Base-by-base conservation (phyloP, 176 grass and related monocot genomes). In the Juncus inflexus region DNA sequence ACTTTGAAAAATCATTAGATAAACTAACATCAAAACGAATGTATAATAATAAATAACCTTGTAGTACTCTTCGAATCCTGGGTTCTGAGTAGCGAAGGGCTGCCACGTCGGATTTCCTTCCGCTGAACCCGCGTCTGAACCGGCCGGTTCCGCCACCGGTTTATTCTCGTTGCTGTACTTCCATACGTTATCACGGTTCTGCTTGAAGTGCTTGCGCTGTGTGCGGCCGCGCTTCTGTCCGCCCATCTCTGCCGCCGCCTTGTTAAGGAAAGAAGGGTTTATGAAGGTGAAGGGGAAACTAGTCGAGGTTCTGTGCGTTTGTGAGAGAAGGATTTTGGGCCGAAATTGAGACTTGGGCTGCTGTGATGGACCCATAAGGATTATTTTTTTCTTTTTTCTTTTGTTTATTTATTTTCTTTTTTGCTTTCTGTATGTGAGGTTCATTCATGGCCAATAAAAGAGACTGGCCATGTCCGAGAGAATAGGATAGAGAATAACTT, bases 141-240 rank as follows among this genome's bases (percentile, higher is more conserved):
- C n/a, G n/a, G n/a, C n/a, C 7, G 12, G 36, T 3, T 35, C 70
- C 3, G 50, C 55, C n/a, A 73, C 9, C 28, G 66, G 75, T 6
- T 77, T 62, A n/a, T 77, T 81, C 73, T 82, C 82, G 13, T 77
- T 19, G 63, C 81, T 76, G 74, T 89, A 71, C 83, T 86, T 97
- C 94, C 94, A 97, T 54, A 89, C 88, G 82, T 97, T 97, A 40
- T 91, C 94, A 50, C 88, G 88, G 63, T 67, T 63, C 77, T 92
- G 74, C 80, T 89, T 99, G 87, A 97, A 97, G 64, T 97, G 94
- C 58, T 87, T 76, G 71, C 94, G 87, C 94, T 97, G 94, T 16
- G 94, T 89, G 67, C 88, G 94, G 71, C 94, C 88, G 67, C 94
- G 94, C 88, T 97, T 97, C 71, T 79, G 80, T 41, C 94, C 80